phyloP scores from a whole-genome alignment of 257 asterid genomes.

The Nicotiana sylvestris region DNA sequence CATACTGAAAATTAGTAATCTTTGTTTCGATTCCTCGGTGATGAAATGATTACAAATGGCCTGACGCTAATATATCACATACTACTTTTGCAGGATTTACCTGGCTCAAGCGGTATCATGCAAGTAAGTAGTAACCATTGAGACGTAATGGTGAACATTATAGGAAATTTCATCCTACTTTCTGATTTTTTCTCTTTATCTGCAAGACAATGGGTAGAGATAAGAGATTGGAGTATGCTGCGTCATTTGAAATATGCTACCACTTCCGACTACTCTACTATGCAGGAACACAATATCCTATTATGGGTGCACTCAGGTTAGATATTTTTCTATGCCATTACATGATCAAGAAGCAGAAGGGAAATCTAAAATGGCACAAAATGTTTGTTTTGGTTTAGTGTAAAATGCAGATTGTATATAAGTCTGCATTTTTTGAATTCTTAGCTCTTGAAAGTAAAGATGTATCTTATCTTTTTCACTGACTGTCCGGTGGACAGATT shows the following conservation, averaged over 20 bases:
- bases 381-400: background rate
- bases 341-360: background rate
- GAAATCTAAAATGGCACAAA: background rate
- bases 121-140: conserved; percentile 60
- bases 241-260: conserved; percentile 87
- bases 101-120: conserved; percentile 89
- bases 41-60: background rate
- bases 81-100: conserved; percentile 65
- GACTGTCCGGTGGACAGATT: background rate
- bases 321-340: background rate
- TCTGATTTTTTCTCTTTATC: conserved; percentile 10
- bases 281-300: conserved; percentile 91
- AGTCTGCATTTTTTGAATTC: background rate
- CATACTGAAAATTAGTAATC: background rate
- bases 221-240: conserved; percentile 80
- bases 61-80: background rate
- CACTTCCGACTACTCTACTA: conserved; percentile 81
- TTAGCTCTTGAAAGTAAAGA: background rate
- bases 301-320: conserved; percentile 97
- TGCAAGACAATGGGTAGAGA: conserved; percentile 95
- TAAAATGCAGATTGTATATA: background rate
- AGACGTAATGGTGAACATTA: background rate
- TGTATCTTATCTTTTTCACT: background rate
- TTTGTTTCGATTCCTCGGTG: background rate
- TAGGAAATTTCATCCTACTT: conserved; percentile 8